A percentile compares a stretch with the other conserved stretches of the same genome.
These are phyloP conservation scores for Hymenoscyphus scutula DNA, from an alignment of 2,329 filamentous ascomycete species.

Conservation along the genomic window DNA sequence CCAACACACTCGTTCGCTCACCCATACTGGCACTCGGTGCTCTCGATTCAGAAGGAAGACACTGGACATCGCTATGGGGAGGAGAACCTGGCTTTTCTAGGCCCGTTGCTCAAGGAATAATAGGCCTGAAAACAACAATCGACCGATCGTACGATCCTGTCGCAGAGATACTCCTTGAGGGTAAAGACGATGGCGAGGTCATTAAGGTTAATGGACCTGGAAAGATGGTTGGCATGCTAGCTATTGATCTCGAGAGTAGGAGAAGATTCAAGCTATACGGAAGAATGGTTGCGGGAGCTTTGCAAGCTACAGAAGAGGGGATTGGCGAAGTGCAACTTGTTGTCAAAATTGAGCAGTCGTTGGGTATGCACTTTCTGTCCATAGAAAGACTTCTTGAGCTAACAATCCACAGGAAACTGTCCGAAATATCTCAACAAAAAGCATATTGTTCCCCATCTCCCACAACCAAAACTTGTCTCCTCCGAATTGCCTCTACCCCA, in stretches of 20 bases:
- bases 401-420: conserved; percentile 61
- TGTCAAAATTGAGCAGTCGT: conserved; percentile 65
- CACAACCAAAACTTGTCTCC: conserved; percentile 52
- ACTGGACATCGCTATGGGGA: conserved; percentile 80
- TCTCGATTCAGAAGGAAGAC: conserved; percentile 60
- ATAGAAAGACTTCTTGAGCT: neutral
- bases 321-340: conserved; percentile 51
- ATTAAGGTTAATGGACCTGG: conserved; percentile 37
- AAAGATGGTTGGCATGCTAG: conserved; percentile 60
- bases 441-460: conserved; percentile 52
- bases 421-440: conserved; percentile 85
- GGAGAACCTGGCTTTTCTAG: conserved; percentile 67
- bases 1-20: conserved; percentile 56
- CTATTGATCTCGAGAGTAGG: conserved; percentile 63
- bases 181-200: conserved; percentile 44
- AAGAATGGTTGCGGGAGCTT: conserved; percentile 61
- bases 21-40: conserved; percentile 73
- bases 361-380: conserved; percentile 44
- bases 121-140: conserved; percentile 62
- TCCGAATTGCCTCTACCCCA: conserved; percentile 39
- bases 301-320: conserved; percentile 39
- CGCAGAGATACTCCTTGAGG: conserved; percentile 57
- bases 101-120: conserved; percentile 58
- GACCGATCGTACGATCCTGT: conserved; percentile 68
- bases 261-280: conserved; percentile 74